Evolutionary conservation across 2,329 filamentous ascomycete genomes (phyloP), one percentile per base, ranked within the genome.

Genomic region (Exophiala lecanii-corni): DNA sequence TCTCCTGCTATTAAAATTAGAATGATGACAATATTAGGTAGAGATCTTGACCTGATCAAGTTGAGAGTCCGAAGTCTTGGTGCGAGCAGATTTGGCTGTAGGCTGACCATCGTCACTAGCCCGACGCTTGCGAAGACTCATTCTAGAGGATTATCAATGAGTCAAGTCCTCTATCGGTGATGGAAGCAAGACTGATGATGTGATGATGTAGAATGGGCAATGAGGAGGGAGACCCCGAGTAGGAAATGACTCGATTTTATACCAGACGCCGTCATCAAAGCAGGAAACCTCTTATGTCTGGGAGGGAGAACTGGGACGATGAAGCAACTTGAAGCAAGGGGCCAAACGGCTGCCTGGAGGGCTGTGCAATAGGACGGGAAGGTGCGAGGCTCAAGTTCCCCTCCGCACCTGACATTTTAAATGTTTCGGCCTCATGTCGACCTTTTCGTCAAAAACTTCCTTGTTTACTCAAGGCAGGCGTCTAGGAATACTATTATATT

Each of bases 11-110:
- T 44, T 19, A 19, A 28, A 35, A 36, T 42, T 36, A 42, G 18
- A 36, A 42, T 17, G 39, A 34, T 13, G 39, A 35, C 18, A 7
- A 42, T 34, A 30, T 31, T 23, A 39, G 41, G 41, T 36, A 19
- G 9, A 34, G 19, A 23, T n/a, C 36, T 38, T 33, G n/a, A 44
- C 41, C 35, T 44, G 35, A 39, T 44, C 41, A 39, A 39, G 35
- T 44, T n/a, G 35, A 39, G 41, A 39, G 28, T 34, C 41, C 26
- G 4, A 20, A 34, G 41, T 28, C 12, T 39, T 15, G 16, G 28
- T 39, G 15, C 35, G 41, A 44, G 35, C 36, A 33, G 9, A 16
- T 39, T 39, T 44, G 36, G 35, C 28, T 20, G 35, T 39, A 6
- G 28, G 41, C 18, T 39, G 35, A 34, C 28, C 41, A 35, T 13